Evolutionary conservation across 345 rosid genomes (phyloP).

Genomic region (Euphorbia peplus): DNA sequence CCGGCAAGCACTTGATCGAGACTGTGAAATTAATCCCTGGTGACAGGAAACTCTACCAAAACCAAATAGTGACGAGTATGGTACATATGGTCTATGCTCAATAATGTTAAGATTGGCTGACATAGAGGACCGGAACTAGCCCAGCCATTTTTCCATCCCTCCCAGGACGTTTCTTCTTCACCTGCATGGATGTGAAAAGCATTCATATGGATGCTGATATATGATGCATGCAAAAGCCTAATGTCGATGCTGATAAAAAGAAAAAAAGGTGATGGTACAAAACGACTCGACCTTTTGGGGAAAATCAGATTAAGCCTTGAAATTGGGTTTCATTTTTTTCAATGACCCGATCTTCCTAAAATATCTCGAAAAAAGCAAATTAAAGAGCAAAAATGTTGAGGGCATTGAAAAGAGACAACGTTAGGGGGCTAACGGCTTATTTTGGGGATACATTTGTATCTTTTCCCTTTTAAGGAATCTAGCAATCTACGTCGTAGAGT

Average conservation of each 20-base stretch:
- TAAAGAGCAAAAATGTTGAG: no score
- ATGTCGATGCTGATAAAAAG: not conserved
- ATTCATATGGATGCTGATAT: no score
- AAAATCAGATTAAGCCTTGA: not conserved
- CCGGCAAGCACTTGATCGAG: not conserved
- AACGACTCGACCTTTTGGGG: not conserved
- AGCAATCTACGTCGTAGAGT: no score
- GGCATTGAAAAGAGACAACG: no score
- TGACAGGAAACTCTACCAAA: not conserved
- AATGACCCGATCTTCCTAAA: no score
- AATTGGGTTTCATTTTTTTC: no score
- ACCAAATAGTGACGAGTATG: not conserved
- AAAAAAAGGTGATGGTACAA: not conserved
- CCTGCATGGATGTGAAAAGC: no score
- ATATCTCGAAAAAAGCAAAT: no score
- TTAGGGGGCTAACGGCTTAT: no score
- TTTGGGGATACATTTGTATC: no score
- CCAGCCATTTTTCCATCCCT: constrained; percentile 98
- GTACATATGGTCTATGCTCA: not conserved
- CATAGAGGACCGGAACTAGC: constrained; percentile 93
- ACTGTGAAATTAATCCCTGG: not conserved
- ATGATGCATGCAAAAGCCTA: not conserved
- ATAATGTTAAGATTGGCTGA: constrained; percentile 50
- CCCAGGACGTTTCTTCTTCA: constrained; percentile 95
- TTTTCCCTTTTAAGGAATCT: no score